Evolutionary conservation across 805 yeast species (phyloP).

Genomic region (Lipomyces sp.): DNA sequence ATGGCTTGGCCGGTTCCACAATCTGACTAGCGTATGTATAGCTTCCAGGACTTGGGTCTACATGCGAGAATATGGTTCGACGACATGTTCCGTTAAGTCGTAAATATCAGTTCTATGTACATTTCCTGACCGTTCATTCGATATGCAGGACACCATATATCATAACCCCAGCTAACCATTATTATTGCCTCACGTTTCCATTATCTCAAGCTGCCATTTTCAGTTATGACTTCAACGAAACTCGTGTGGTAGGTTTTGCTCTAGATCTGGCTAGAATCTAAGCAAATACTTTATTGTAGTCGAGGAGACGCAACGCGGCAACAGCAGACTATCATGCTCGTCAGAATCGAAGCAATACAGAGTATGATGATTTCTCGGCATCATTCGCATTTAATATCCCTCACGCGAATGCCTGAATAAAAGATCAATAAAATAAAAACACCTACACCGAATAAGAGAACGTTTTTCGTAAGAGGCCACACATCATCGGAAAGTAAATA

Average conservation of each 20-base stretch:
- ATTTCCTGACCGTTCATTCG: background rate
- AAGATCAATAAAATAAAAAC: background rate
- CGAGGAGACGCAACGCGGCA: constrained; percentile 14
- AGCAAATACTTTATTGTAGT: constrained; percentile 20
- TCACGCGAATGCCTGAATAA: background rate
- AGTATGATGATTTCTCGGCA: background rate
- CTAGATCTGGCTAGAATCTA: background rate
- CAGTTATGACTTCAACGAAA: background rate
- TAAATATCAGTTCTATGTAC: background rate
- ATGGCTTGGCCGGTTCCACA: background rate
- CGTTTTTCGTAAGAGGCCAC: constrained; percentile 32
- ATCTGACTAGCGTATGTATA: background rate
- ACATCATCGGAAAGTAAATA: constrained; percentile 22
- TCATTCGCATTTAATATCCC: background rate
- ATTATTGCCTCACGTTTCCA: background rate
- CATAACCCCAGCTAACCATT: background rate
- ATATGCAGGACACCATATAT: background rate
- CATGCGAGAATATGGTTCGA: background rate
- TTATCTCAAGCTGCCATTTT: background rate
- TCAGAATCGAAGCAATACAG: background rate
- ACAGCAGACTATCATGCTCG: constrained; percentile 19
- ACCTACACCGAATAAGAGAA: constrained; percentile 27
- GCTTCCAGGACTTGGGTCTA: background rate
- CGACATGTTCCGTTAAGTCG: background rate
- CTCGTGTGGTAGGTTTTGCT: background rate